Base-by-base conservation (phyloP, 768 basidiomycete genomes). In the Kwoniella dendrophila region DNA sequence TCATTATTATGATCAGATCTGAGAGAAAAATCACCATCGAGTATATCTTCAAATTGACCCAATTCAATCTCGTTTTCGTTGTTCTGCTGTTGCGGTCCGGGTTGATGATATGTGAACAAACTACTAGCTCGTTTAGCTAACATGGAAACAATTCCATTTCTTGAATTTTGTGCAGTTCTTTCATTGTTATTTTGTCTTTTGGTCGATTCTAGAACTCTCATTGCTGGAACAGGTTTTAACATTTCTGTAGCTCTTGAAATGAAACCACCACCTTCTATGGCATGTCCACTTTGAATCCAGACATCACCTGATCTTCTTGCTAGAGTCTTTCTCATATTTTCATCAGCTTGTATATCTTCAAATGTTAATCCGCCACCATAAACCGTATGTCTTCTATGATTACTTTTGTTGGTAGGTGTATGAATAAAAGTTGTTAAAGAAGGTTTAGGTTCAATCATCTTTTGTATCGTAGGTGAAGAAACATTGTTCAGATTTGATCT, bases 221-320 rank as follows among this genome's bases (percentile, higher is more conserved):
- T 61, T 3, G 74, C 71, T 11, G 74, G 74, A 14, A 64, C 50
- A 33, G 74, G 71, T 22, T 71, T 70, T 27, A 75, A 54, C 74
- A 75, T 75, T 45, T 75, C 74, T 8, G 63, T 62, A 3, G 67
- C 69, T 44, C 74, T 59, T 12, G 64, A 54, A 2, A 66, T 41
- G 4, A 68, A 7, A 11, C 60, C 58, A 2, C 67, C 66, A 40
- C 62, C 57, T 33, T 66, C 58, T 16, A 62, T 61, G 3, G 74
- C 74, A 63, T 75, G 74, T 8, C 74, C 74, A 16, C 24, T 33
- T 41, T 68, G 66, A 41, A 75, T 63, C 71, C 74, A 75, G 4
- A 73, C 66, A 59, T 72, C 74, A 2, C 66, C 69, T 16, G 63
- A 66, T 7, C 67, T 58, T 43, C 71, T 64, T 10, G 74, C 74